A percentile compares a stretch with the other conserved stretches of the same genome.
Evolutionary conservation across 805 yeast species (phyloP).

Genomic region (Blastobotrys terrestris): DNA sequence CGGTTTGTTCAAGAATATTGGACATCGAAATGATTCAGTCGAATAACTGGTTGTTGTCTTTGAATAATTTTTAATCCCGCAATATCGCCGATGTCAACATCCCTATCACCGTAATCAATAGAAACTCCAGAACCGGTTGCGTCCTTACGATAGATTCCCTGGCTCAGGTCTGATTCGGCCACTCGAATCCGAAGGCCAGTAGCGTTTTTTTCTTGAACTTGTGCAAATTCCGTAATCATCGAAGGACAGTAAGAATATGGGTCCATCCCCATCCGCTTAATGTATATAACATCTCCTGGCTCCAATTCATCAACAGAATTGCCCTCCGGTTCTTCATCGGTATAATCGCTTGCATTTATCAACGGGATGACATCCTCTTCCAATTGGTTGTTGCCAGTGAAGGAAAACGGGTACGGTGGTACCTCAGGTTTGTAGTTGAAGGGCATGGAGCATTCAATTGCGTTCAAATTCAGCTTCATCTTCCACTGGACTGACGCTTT

Average conservation of each 20-base stretch:
- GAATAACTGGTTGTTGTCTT: not conserved
- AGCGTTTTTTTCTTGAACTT: not conserved
- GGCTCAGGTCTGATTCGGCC: not conserved
- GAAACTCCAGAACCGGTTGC: not conserved
- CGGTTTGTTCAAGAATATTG: not conserved
- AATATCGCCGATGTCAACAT: not conserved
- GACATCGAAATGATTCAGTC: slow-evolving; percentile 5
- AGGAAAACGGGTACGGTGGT: slow-evolving; percentile 12
- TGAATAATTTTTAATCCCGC: not conserved
- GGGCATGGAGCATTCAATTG: slow-evolving; percentile 13
- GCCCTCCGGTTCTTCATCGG: not conserved
- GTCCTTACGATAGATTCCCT: not conserved
- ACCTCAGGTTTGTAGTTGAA: slow-evolving; percentile 3
- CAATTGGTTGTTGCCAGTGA: not conserved
- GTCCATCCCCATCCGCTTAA: not conserved
- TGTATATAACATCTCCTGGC: slow-evolving; percentile 1
- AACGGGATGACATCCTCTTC: slow-evolving; percentile 1
- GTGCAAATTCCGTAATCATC: not conserved
- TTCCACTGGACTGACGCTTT: not conserved
- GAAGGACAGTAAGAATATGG: not conserved
- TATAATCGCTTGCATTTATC: not conserved
- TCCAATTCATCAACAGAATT: not conserved
- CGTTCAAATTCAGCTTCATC: slow-evolving; percentile 6
- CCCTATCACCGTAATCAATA: slow-evolving; percentile 2
- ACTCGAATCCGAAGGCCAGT: not conserved